Conservation (phyloP, 2,329 filamentous ascomycete genomes). For the Diaporthe vaccinii region DNA sequence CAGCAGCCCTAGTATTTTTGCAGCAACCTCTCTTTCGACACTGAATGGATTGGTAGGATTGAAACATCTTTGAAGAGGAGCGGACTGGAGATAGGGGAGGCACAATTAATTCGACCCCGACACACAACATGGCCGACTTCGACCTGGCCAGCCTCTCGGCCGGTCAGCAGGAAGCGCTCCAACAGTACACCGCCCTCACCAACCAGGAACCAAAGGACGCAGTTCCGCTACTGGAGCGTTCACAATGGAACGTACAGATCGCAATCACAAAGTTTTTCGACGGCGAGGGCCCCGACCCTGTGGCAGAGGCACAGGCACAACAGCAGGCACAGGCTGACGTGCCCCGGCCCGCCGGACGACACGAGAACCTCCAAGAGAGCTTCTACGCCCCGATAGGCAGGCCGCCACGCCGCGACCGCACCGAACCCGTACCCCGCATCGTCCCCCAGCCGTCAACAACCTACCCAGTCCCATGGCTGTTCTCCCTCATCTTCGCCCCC, state of each 20-base stretch:
- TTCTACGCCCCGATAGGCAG: conserved; percentile 55
- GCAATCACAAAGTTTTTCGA: conserved; percentile 98
- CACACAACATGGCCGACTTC: conserved; percentile 60
- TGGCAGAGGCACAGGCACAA: conserved; percentile 80
- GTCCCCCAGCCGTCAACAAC: conserved; percentile 81
- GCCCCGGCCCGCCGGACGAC: conserved; percentile 73
- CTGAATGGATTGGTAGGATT: conserved; percentile 31
- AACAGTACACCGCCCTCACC: conserved; percentile 91
- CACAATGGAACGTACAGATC: conserved; percentile 98
- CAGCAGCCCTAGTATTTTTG: neutral
- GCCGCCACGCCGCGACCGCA: conserved; percentile 52
- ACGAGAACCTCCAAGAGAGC: conserved; percentile 80
- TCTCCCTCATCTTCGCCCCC: conserved; percentile 84
- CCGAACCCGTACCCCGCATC: conserved; percentile 84
- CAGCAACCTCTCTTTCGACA: neutral
- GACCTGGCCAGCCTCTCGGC: conserved; percentile 80
- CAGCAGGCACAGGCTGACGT: conserved; percentile 65
- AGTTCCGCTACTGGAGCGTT: conserved; percentile 82
- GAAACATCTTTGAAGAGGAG: neutral
- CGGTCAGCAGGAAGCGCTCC: conserved; percentile 84
- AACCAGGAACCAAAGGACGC: conserved; percentile 84
- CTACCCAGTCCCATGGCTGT: conserved; percentile 79
- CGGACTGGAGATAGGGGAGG: neutral
- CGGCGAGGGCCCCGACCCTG: conserved; percentile 86
- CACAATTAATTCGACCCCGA: neutral